A percentile compares a stretch with the other conserved stretches of the same genome.
Conservation (phyloP, 331 rosid species). For the Acacia concinna region DNA sequence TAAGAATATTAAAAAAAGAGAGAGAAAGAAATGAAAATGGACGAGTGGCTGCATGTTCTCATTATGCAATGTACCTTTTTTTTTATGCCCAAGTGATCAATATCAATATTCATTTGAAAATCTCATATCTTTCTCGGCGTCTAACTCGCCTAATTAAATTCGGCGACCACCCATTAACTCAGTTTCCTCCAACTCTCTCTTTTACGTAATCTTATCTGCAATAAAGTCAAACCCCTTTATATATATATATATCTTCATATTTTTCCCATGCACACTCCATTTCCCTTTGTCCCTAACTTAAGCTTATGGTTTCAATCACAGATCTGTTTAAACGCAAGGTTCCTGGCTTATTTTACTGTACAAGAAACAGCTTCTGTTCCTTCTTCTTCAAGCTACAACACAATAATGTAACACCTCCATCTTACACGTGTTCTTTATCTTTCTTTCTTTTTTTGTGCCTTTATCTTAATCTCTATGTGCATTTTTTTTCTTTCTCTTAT, state of each 20-base stretch:
- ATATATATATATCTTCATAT: background rate
- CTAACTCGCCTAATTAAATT: slow-evolving; percentile 58
- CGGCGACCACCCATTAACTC: slow-evolving; percentile 55
- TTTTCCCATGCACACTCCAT: slow-evolving; percentile 18
- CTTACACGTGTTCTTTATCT: slow-evolving; percentile 32
- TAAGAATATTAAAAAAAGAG: background rate
- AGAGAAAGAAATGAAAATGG: slow-evolving; percentile 28
- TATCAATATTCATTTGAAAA: slow-evolving; percentile 25
- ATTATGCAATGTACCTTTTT: slow-evolving; percentile 25
- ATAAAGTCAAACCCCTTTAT: slow-evolving; percentile 42
- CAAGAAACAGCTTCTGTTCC: slow-evolving; percentile 50
- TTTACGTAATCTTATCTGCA: slow-evolving; percentile 41
- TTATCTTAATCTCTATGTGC: background rate
- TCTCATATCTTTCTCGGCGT: slow-evolving; percentile 38
- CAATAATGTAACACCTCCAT: slow-evolving; percentile 28
- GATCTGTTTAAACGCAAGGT: background rate
- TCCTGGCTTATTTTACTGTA: slow-evolving; percentile 50
- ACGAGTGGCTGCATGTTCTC: slow-evolving; percentile 11
- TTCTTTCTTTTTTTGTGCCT: slow-evolving; percentile 21
- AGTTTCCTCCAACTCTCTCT: slow-evolving; percentile 36
- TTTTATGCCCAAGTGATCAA: slow-evolving; percentile 29
- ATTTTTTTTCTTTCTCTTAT: background rate
- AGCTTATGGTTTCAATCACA: slow-evolving; percentile 26
- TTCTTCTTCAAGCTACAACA: slow-evolving; percentile 37
- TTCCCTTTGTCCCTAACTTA: background rate